phyloP scores from a whole-genome alignment of 2,329 filamentous ascomycete species.

The Pseudocercospora vitis region DNA sequence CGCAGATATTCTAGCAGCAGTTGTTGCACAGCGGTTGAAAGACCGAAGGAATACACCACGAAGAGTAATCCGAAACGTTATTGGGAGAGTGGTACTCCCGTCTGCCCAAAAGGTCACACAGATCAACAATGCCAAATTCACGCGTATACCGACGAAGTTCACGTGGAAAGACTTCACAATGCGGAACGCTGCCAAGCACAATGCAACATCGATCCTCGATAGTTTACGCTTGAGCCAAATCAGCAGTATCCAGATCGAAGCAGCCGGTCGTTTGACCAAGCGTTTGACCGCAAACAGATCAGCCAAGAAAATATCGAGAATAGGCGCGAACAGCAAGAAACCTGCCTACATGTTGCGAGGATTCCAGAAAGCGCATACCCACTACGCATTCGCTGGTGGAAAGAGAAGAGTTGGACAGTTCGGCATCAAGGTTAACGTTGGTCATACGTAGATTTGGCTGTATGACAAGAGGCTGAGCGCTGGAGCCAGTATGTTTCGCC shows the following conservation, averaged over 20 bases:
- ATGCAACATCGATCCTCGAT: conserved; percentile 28
- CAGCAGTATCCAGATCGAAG: conserved; percentile 32
- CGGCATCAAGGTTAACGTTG: conserved; percentile 34
- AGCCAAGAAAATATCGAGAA: conserved; percentile 33
- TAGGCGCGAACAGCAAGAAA: conserved; percentile 33
- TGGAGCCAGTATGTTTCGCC: too few species aligned
- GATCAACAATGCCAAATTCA: conserved; percentile 30
- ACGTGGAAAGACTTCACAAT: conserved; percentile 27
- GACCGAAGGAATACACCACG: conserved; percentile 34
- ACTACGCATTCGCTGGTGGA: conserved; percentile 28
- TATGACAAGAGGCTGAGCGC: too few species aligned
- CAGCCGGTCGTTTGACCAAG: conserved; percentile 38
- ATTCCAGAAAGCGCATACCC: conserved; percentile 32
- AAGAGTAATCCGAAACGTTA: conserved; percentile 36
- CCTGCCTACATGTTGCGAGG: conserved; percentile 33
- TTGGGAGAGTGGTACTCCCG: conserved; percentile 35
- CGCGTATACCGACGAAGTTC: conserved; percentile 23
- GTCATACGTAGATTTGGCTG: conserved; percentile 32
- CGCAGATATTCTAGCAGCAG: conserved; percentile 34
- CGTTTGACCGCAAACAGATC: conserved; percentile 37
- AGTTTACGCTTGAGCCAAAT: conserved; percentile 33
- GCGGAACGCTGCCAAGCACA: conserved; percentile 20
- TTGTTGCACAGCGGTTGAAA: conserved; percentile 31
- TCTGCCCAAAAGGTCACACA: conserved; percentile 27
- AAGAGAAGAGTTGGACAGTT: conserved; percentile 38